phyloP scores from a whole-genome alignment of 768 basidiomycete species.

The Rhizopogon roseolus region DNA sequence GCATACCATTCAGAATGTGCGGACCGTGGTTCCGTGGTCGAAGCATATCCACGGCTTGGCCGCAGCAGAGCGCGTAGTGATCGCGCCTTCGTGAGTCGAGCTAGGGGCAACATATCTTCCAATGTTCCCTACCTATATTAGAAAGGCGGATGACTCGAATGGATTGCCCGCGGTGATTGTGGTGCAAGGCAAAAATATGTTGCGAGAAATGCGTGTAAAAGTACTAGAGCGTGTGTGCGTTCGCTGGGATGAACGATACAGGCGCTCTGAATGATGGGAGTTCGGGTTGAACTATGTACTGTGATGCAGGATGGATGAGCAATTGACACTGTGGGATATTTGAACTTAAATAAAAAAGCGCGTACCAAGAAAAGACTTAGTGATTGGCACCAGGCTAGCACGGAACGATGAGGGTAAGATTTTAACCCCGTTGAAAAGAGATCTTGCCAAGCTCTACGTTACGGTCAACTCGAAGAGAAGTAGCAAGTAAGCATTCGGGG shows the following conservation, averaged over 20 bases:
- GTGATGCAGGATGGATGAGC: not conserved
- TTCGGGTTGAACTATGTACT: not conserved
- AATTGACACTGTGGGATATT: too few species aligned
- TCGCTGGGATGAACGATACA: not conserved
- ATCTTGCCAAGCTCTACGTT: too few species aligned
- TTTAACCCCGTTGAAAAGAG: too few species aligned
- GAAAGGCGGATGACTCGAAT: not conserved
- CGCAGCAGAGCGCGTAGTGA: not conserved
- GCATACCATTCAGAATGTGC: conserved; percentile 66
- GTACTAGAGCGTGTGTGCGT: not conserved
- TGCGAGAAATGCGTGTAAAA: not conserved
- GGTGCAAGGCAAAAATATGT: not conserved
- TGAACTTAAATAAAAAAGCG: too few species aligned
- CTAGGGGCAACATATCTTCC: not conserved
- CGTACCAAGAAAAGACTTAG: too few species aligned
- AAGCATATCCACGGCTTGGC: not conserved
- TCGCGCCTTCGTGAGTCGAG: not conserved
- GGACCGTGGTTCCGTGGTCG: conserved; percentile 25
- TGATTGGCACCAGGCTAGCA: too few species aligned
- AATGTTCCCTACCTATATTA: not conserved
- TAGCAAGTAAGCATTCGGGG: too few species aligned
- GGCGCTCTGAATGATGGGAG: not conserved
- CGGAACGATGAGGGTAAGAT: too few species aligned
- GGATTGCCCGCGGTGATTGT: not conserved
- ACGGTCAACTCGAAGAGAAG: too few species aligned